Conservation (phyloP, 768 basidiomycete genomes). For the Cystobasidium onofrii region DNA sequence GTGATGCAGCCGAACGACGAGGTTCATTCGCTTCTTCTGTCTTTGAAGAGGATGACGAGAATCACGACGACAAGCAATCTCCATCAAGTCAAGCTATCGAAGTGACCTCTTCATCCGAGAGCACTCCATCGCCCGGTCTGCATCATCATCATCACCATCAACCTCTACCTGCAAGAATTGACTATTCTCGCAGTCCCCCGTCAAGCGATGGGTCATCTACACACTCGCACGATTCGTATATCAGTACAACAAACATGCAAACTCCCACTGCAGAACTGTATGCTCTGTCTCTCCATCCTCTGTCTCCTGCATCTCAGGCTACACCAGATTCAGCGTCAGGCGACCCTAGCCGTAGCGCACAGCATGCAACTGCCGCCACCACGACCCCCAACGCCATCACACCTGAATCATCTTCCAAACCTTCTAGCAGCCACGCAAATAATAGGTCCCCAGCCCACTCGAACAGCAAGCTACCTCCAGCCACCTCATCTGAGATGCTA, state of each 20-base stretch:
- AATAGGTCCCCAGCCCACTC: neutral
- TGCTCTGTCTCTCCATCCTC: neutral
- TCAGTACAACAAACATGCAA: neutral
- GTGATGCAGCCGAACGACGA: neutral
- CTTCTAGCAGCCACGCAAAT: neutral
- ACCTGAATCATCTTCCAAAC: neutral
- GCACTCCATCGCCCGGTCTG: neutral
- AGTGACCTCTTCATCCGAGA: too few relatives aligned
- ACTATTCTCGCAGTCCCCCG: neutral
- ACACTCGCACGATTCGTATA: neutral
- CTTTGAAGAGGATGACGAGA: neutral
- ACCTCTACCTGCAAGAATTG: neutral
- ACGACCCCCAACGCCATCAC: neutral
- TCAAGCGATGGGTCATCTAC: neutral
- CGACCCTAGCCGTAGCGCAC: too few relatives aligned
- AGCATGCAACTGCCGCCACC: neutral
- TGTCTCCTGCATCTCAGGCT: neutral
- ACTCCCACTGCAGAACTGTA: neutral
- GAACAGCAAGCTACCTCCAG: neutral
- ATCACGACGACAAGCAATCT: neutral
- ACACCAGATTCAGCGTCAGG: neutral
- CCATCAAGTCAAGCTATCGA: neutral
- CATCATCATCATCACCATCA: neutral
- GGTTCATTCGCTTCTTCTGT: slow-evolving; percentile 6
- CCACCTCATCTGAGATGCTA: neutral